These are phyloP conservation scores for Annulohypoxylon truncatum DNA, from an alignment of 2,329 filamentous ascomycete genomes.

Conservation along the genomic window DNA sequence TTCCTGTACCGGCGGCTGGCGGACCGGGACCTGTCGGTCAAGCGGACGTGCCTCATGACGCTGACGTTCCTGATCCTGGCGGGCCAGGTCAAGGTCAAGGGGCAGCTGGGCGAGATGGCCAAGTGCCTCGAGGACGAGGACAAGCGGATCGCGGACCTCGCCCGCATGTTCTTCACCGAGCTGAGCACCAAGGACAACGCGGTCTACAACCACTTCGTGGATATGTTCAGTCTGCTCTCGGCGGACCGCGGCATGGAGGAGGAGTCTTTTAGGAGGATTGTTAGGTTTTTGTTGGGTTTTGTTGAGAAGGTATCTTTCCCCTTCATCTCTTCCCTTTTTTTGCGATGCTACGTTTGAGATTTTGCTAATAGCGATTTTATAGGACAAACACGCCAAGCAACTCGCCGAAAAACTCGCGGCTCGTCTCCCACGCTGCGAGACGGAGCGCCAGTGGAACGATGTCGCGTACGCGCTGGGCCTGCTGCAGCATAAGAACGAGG, in stretches of 20 bases:
- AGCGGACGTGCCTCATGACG: slow-evolving; percentile 98
- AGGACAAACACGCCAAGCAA: slow-evolving; percentile 98
- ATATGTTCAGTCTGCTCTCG: slow-evolving; percentile 95
- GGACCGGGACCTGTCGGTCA: slow-evolving; percentile 88
- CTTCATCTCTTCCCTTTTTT: neutral
- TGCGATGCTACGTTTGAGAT: neutral
- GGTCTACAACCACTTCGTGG: slow-evolving; percentile 99
- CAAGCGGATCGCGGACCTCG: slow-evolving; percentile 90
- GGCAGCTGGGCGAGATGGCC: slow-evolving; percentile 97
- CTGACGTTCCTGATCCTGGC: slow-evolving; percentile 96
- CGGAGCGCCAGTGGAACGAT: slow-evolving; percentile 96
- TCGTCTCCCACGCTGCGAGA: slow-evolving; percentile 85
- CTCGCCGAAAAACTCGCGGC: slow-evolving; percentile 92
- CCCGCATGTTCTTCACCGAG: slow-evolving; percentile 98
- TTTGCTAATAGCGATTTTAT: slow-evolving; percentile 36
- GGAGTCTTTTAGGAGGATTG: slow-evolving; percentile 84
- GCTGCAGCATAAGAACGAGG: slow-evolving; percentile 92
- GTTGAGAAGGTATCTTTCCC: slow-evolving; percentile 85
- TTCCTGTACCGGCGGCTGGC: slow-evolving; percentile 95
- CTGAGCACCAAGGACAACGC: slow-evolving; percentile 98
- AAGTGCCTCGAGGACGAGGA: slow-evolving; percentile 98
- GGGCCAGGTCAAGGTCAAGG: slow-evolving; percentile 99
- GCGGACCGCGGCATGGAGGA: slow-evolving; percentile 83
- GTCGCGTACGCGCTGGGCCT: slow-evolving; percentile 91
- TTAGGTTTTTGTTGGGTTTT: slow-evolving; percentile 94